These are phyloP conservation scores for Metarhizium humberi DNA, from an alignment of 2,329 filamentous ascomycete genomes.

Conservation along the genomic window DNA sequence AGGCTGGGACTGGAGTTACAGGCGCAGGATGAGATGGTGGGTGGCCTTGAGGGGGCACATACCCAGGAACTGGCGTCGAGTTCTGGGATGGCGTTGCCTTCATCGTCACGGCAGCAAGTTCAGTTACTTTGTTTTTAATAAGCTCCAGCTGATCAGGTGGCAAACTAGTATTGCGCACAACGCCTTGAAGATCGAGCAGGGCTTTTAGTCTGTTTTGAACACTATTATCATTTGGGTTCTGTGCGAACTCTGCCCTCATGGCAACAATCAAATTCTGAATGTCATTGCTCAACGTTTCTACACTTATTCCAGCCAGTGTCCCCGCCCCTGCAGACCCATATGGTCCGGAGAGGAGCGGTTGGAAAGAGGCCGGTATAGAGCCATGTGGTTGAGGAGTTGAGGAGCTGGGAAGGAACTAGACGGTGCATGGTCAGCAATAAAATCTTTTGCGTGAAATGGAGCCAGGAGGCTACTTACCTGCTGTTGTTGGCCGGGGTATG, in stretches of 20 bases:
- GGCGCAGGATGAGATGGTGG: conserved; percentile 24
- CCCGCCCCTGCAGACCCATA: conserved; percentile 21
- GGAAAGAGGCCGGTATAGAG: conserved; percentile 29
- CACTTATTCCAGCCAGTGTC: conserved; percentile 42
- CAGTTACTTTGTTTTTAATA: conserved; percentile 77
- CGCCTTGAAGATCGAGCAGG: conserved; percentile 69
- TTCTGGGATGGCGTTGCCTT: conserved; percentile 36
- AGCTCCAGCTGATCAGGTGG: conserved; percentile 73
- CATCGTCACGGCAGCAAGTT: conserved; percentile 57
- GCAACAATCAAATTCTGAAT: conserved; percentile 68
- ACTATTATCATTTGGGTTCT: conserved; percentile 65
- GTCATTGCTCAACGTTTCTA: conserved; percentile 73
- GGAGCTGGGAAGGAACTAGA: conserved; percentile 27
- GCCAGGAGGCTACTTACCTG: conserved; percentile 13
- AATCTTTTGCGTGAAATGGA: neutral
- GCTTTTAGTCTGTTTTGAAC: conserved; percentile 75
- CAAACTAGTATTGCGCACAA: conserved; percentile 66
- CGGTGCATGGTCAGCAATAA: neutral
- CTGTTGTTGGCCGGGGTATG: conserved; percentile 17
- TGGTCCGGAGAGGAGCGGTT: conserved; percentile 29
- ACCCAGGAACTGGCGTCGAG: conserved; percentile 30
- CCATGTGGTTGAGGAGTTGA: conserved; percentile 28
- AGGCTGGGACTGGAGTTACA: conserved; percentile 22
- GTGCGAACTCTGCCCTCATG: conserved; percentile 64
- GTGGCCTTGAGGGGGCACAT: conserved; percentile 21